Evolutionary conservation across 2,329 filamentous ascomycete genomes (phyloP), one percentile per base, ranked within the genome.

Genomic region (Trichoderma guizhouense): DNA sequence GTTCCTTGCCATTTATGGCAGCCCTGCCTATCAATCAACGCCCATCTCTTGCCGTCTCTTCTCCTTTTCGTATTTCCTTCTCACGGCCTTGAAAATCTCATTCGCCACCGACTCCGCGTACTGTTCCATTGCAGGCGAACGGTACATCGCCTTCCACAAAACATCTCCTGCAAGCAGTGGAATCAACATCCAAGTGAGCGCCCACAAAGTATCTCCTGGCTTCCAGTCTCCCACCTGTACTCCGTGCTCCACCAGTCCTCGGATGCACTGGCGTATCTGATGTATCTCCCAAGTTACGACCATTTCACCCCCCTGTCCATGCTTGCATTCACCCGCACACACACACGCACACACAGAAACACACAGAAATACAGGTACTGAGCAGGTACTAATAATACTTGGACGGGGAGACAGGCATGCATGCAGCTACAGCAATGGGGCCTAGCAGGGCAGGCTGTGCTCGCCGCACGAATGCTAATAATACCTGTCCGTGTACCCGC

Each of bases 401-500:
- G 47, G 47, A 53, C 47, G 11, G 6, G 43, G 43, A 24, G 57
- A 51, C 55, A 69, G 24, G 66, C 66, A 69, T 69, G 67, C 57
- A 60, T 39, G 15, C 28, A 53, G 39, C 9, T 39, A 11, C n/a
- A 53, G 39, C 3, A 26, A 43, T 61, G 66, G 53, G 15, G 32
- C 36, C 43, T 47, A 28, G 47, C 62, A 34, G 53, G 36, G 21
- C 57, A 68, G 70, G 64, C 71, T 69, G 71, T 71, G 70, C 60
- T 57, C 47, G 47, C 43, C 63, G 61, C 63, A 66, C 63, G 70
- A 71, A 68, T 72, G 71, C 71, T 72, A 72, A 72, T 72, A 72
- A 72, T 72, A 57, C 53, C 47, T 53, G n/a, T 53, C n/a, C 47
- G 47, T 53, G 47, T 53, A 53, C 47, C 47, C 47, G 47, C 47